Evolutionary conservation across 768 basidiomycete species (phyloP), one percentile per base, ranked within the genome.

Genomic region (Lentinula detonsa): DNA sequence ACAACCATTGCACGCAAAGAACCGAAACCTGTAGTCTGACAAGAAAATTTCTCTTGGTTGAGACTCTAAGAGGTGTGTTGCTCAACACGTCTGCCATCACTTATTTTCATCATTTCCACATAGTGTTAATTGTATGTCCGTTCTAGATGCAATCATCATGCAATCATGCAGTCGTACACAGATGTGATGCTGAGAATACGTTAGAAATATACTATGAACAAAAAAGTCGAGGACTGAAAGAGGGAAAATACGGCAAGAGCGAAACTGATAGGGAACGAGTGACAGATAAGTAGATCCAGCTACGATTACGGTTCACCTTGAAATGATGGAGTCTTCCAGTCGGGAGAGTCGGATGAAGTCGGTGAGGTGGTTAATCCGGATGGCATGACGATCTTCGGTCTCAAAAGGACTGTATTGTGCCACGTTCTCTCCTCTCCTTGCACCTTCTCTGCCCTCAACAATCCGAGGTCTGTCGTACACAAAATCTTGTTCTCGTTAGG

Each of bases 381-480:
- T 49, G 70, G 77, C 8, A 86, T 71, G 1, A 82, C 76, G n/a
- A 87, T 80, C 59, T 78, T 83, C 4, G 85, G 83, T 69, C 78
- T 83, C 62, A 84, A 67, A 59, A 87, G 70, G 0, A 81, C 74
- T 2, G 70, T 69, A 21, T 76, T 78, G 42, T 80, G 75, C 83
- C 79, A 84, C 42, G 78, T 76, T n/a, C 75, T 77, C 4, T 65
- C 65, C 37, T 72, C 72, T 10, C 75, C 79, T n/a, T 74, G 67
- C 16, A 72, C 57, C 59, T 71, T 77, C 51, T 75, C 75, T 8
- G 72, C 71, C 59, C 75, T 67, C 50, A 73, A 71, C 37, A 86
- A 71, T 2, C 85, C 85, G 3, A 86, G 73, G 53, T 84, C 81
- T 18, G 80, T 85, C 50, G 84, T 85, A 64, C 85, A 85, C 18